Evolutionary conservation across 2,329 filamentous ascomycete species (phyloP).

Genomic region (Phialophora chinensis): DNA sequence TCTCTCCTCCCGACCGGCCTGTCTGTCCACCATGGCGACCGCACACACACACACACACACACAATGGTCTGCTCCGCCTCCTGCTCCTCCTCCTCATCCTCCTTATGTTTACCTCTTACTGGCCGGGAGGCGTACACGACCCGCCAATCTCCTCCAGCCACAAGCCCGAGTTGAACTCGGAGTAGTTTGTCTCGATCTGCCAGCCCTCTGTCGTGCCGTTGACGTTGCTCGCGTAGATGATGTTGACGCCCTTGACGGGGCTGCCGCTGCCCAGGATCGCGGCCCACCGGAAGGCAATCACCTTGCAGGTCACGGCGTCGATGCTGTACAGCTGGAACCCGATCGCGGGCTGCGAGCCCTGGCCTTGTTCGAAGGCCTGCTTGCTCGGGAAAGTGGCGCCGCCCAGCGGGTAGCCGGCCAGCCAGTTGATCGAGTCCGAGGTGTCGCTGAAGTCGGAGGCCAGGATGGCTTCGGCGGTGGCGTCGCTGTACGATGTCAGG

Average conservation of each 20-base stretch:
- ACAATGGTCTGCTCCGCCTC: too few relatives aligned
- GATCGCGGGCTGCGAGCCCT: conserved; percentile 42
- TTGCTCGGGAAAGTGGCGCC: conserved; percentile 43
- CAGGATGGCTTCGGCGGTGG: conserved; percentile 36
- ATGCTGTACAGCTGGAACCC: conserved; percentile 38
- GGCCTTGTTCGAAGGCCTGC: conserved; percentile 41
- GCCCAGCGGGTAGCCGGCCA: conserved; percentile 40
- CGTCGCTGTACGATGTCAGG: conserved; percentile 32
- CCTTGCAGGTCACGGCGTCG: conserved; percentile 41
- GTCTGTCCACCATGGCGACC: too few relatives aligned
- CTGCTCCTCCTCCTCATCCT: background rate
- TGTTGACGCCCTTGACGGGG: conserved; percentile 42
- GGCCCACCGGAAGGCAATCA: conserved; percentile 44
- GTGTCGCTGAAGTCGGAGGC: conserved; percentile 43
- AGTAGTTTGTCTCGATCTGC: conserved; percentile 44
- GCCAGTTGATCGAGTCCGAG: conserved; percentile 43
- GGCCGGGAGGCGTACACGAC: background rate
- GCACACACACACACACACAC: too few relatives aligned
- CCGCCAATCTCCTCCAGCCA: conserved; percentile 30
- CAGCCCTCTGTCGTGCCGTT: conserved; percentile 35
- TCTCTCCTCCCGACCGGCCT: too few relatives aligned
- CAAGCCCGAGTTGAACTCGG: conserved; percentile 44
- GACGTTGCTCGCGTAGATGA: conserved; percentile 36
- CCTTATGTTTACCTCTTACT: background rate
- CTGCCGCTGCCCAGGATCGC: conserved; percentile 34